These are phyloP conservation scores for Arabis hirsuta DNA, from an alignment of 345 rosid species.

Conservation along the genomic window DNA sequence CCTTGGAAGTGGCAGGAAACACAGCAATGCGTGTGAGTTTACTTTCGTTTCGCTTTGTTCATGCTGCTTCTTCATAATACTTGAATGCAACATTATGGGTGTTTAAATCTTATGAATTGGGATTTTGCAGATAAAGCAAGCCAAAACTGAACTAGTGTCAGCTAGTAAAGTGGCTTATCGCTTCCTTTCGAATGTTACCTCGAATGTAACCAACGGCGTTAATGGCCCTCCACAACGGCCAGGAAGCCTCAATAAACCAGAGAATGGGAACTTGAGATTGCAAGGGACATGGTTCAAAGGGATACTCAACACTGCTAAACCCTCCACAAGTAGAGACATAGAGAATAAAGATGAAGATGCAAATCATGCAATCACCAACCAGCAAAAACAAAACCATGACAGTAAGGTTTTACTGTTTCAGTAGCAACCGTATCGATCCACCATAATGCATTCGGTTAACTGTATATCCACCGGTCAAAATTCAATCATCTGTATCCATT, in stretches of 20 bases:
- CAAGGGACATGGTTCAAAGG: slow-evolving; percentile 87
- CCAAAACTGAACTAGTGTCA: slow-evolving; percentile 88
- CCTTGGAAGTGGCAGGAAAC: slow-evolving; percentile 84
- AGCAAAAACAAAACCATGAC: slow-evolving; percentile 34
- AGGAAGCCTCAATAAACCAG: slow-evolving; percentile 64
- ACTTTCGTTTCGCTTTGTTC: slow-evolving; percentile 15
- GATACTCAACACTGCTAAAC: slow-evolving; percentile 58
- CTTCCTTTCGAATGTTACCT: slow-evolving; percentile 66
- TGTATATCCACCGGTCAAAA: slow-evolving; percentile 33
- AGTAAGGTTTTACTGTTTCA: slow-evolving; percentile 31
- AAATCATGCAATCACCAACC: slow-evolving; percentile 37
- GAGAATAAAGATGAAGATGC: slow-evolving; percentile 43
- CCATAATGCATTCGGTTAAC: slow-evolving; percentile 19
- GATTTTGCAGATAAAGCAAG: slow-evolving; percentile 81
- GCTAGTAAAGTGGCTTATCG: slow-evolving; percentile 99
- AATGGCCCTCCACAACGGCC: slow-evolving; percentile 33
- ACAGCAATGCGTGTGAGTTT: slow-evolving; percentile 74
- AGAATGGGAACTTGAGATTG: slow-evolving; percentile 61
- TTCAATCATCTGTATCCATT: slow-evolving; percentile 28
- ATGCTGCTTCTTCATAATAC: no score
- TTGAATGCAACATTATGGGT: background rate
- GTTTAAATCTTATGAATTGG: slow-evolving; percentile 21
- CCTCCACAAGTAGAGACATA: slow-evolving; percentile 46
- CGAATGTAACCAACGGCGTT: slow-evolving; percentile 43
- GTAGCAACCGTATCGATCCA: slow-evolving; percentile 11